Conservation (phyloP, 306 rosid species). For the Alnus rubra region DNA sequence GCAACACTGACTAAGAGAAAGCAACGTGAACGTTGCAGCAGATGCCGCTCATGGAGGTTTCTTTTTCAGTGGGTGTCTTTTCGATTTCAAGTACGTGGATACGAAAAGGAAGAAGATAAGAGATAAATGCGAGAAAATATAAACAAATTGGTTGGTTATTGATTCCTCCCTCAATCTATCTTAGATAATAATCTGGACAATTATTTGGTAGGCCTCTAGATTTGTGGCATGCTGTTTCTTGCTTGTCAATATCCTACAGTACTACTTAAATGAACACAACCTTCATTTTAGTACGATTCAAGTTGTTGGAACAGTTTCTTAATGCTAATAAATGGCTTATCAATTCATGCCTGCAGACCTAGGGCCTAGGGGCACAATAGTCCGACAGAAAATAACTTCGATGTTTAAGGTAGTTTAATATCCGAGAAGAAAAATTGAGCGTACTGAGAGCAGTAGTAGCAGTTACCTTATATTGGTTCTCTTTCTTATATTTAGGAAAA, state of each 20-base stretch:
- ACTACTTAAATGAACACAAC: background rate
- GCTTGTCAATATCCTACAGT: background rate
- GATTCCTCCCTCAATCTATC: background rate
- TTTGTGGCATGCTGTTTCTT: background rate
- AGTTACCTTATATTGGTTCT: too few species aligned
- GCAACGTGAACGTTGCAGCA: constrained; percentile 24
- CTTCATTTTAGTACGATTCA: background rate
- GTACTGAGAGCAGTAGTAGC: too few species aligned
- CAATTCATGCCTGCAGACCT: too few species aligned
- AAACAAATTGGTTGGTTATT: background rate
- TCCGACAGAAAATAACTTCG: too few species aligned
- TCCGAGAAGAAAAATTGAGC: too few species aligned
- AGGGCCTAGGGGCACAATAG: too few species aligned
- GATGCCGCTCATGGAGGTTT: background rate
- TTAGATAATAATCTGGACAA: constrained; percentile 2
- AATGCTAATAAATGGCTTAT: too few species aligned
- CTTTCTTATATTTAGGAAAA: too few species aligned
- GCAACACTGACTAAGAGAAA: background rate
- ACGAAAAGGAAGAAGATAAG: too few species aligned
- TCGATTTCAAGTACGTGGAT: background rate
- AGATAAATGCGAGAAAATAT: too few species aligned
- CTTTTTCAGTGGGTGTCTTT: constrained; percentile 5
- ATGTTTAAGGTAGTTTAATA: too few species aligned
- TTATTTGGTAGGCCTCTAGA: constrained; percentile 7
- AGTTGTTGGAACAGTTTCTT: too few species aligned